Percentiles rank a stretch among this genome's conserved stretches.
phyloP scores from a whole-genome alignment of 164 flowering plant species.

The Malania oleifera region DNA sequence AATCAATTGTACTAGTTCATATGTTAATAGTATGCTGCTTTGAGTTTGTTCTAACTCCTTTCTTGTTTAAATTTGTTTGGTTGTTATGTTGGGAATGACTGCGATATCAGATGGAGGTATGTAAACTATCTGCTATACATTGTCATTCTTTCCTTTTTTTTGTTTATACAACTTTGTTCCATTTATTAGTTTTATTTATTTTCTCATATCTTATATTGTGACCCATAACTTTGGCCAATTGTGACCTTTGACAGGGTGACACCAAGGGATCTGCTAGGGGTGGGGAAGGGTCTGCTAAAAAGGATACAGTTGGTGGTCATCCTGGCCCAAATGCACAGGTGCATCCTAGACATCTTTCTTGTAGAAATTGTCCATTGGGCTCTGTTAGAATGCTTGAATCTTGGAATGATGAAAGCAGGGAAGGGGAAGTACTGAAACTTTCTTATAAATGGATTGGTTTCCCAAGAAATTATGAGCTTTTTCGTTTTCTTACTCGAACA shows the following conservation, averaged over 20 bases:
- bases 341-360: no score
- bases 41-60: no score
- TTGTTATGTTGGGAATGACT: neutral
- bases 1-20: neutral
- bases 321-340: no score
- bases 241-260: conserved; percentile 1
- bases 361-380: no score
- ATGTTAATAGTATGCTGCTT: neutral
- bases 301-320: neutral
- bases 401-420: no score
- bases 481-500: no score
- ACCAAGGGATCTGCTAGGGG: conserved; percentile 5
- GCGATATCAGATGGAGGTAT: neutral
- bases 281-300: neutral
- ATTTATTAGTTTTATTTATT: no score
- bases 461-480: no score
- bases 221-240: neutral
- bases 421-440: no score
- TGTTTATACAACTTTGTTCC: neutral
- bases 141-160: neutral
- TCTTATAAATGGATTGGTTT: no score
- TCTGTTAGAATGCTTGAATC: no score
- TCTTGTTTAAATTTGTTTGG: no score
- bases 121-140: neutral
- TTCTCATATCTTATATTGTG: neutral